phyloP scores from a whole-genome alignment of 1,284 basidiomycete species.

The Trametes polyzona region DNA sequence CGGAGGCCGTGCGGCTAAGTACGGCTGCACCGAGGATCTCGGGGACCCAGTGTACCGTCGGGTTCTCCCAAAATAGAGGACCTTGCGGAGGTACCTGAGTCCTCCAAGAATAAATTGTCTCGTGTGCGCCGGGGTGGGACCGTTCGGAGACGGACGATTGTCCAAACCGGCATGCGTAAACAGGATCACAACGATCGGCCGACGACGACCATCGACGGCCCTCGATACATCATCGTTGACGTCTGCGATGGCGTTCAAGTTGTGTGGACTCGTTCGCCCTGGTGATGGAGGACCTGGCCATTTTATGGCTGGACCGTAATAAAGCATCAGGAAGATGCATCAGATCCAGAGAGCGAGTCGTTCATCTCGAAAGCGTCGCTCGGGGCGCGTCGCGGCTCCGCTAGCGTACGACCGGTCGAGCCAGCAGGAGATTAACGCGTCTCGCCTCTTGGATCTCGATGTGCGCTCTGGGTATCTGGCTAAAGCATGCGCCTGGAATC shows the following conservation, averaged over 20 bases:
- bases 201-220: neutral
- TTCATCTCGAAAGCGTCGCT: neutral
- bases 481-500: neutral
- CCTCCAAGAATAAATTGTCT: neutral
- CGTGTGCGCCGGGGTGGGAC: too few relatives aligned
- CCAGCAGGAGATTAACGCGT: neutral
- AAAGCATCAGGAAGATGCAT: neutral
- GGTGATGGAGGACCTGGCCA: neutral
- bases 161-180: too few relatives aligned
- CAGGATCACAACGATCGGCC: too few relatives aligned
- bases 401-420: neutral
- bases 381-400: neutral
- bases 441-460: neutral
- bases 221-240: neutral
- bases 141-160: too few relatives aligned
- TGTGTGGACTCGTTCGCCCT: too few relatives aligned
- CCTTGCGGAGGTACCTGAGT: neutral
- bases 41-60: neutral
- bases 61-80: neutral
- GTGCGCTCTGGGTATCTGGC: neutral
- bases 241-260: neutral
- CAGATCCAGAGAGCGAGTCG: neutral
- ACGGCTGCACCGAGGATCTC: neutral
- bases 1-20: neutral
- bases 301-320: neutral